Conservation (phyloP, 345 rosid species). For the Bretschneidera sinensis region DNA sequence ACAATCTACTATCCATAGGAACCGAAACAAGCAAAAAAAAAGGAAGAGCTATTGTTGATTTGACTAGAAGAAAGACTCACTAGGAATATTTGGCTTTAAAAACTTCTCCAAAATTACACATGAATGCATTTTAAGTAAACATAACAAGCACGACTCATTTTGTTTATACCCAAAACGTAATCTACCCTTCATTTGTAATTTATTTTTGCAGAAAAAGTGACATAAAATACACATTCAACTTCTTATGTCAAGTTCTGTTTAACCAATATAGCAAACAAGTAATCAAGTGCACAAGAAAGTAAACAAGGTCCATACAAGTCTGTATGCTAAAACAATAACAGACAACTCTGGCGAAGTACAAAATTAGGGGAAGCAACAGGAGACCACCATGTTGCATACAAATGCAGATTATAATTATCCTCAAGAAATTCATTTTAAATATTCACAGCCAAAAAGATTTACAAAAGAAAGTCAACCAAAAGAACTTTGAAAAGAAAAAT, state of each 20-base stretch:
- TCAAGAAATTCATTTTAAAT: not conserved
- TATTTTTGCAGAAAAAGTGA: too few species aligned
- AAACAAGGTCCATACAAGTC: not conserved
- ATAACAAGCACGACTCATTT: too few species aligned
- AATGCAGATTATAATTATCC: not conserved
- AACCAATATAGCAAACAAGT: not conserved
- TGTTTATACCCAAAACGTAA: too few species aligned
- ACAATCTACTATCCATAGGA: too few species aligned
- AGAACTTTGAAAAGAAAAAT: constrained; percentile 8
- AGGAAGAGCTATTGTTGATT: too few species aligned
- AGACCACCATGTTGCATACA: not conserved
- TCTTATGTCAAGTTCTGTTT: not conserved
- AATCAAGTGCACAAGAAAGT: not conserved
- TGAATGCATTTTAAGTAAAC: too few species aligned
- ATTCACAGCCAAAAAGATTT: not conserved
- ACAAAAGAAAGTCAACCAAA: not conserved
- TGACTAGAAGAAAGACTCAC: too few species aligned
- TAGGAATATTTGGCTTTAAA: too few species aligned
- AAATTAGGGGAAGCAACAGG: not conserved
- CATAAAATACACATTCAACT: too few species aligned
- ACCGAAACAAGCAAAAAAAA: too few species aligned
- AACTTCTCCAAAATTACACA: too few species aligned
- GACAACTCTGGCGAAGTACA: not conserved
- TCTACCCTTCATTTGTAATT: too few species aligned
- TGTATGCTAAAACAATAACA: not conserved